Evolutionary conservation across 768 basidiomycete species (phyloP).

Genomic region (Artomyces pyxidatus): DNA sequence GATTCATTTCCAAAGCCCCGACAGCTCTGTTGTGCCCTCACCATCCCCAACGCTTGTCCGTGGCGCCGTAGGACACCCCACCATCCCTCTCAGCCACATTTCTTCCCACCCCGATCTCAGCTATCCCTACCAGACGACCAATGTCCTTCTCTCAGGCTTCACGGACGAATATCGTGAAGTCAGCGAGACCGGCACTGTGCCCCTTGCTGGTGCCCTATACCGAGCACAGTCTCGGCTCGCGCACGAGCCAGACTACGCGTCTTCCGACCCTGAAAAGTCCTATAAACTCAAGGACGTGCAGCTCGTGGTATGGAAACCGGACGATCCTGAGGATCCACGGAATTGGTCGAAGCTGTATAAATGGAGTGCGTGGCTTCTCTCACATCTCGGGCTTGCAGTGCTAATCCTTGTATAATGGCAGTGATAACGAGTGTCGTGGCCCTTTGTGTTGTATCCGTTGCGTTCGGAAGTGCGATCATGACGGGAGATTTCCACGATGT

Average conservation of each 20-base stretch:
- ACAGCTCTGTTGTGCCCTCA: background rate
- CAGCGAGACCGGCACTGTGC: slow-evolving; percentile 22
- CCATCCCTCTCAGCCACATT: slow-evolving; percentile 12
- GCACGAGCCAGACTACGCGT: slow-evolving; percentile 14
- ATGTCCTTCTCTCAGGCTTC: slow-evolving; percentile 20
- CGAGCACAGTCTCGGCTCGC: slow-evolving; percentile 21
- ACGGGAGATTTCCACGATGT: slow-evolving; percentile 30
- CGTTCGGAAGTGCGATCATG: slow-evolving; percentile 29
- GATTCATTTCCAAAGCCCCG: background rate
- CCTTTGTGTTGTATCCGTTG: slow-evolving; percentile 26
- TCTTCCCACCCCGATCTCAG: slow-evolving; percentile 18
- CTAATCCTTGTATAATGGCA: background rate
- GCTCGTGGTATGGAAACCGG: slow-evolving; percentile 29
- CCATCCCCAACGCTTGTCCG: background rate
- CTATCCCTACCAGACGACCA: slow-evolving; percentile 24
- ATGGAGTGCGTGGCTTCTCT: slow-evolving; percentile 23
- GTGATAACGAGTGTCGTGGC: slow-evolving; percentile 25
- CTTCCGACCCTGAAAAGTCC: slow-evolving; percentile 29
- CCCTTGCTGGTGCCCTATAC: slow-evolving; percentile 21
- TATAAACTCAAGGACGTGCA: slow-evolving; percentile 26
- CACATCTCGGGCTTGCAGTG: background rate
- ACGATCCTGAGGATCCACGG: slow-evolving; percentile 33
- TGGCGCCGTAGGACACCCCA: background rate
- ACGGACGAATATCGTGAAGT: slow-evolving; percentile 27
- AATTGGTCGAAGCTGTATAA: slow-evolving; percentile 26